phyloP scores from a whole-genome alignment of 2,329 filamentous ascomycete species.

The Teratosphaeriaceae sp. region DNA sequence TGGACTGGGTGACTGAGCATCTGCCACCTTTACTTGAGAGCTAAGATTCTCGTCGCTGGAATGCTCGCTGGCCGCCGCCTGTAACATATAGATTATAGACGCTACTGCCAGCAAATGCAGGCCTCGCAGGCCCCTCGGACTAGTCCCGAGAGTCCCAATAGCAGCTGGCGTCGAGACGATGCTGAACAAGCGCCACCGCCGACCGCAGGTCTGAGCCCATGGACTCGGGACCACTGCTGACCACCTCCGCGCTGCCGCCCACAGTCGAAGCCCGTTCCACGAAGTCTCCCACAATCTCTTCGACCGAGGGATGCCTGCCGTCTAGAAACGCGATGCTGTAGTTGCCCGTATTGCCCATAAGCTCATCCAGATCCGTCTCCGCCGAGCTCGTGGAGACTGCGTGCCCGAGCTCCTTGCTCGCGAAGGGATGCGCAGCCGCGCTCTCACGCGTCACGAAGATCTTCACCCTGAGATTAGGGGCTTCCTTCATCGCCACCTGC shows the following conservation, averaged over 20 bases:
- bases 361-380: not conserved
- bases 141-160: slow-evolving; percentile 27
- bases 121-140: too few relatives aligned
- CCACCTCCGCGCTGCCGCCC: slow-evolving; percentile 17
- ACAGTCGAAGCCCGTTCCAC: slow-evolving; percentile 13
- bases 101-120: too few relatives aligned
- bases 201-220: slow-evolving; percentile 23
- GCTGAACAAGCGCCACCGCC: slow-evolving; percentile 14
- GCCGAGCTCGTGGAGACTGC: not conserved
- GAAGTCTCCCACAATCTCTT: slow-evolving; percentile 20
- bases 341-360: not conserved
- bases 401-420: too few relatives aligned
- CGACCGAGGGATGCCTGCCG: slow-evolving; percentile 18
- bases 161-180: slow-evolving; percentile 11
- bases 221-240: slow-evolving; percentile 23
- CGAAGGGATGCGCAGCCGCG: too few relatives aligned
- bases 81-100: too few relatives aligned
- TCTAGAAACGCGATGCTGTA: slow-evolving; percentile 19
- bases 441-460: slow-evolving; percentile 55
- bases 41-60: too few relatives aligned
- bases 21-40: slow-evolving; percentile 24
- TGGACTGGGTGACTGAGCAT: slow-evolving; percentile 44
- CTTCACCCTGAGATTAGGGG: slow-evolving; percentile 41
- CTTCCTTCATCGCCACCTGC: slow-evolving; percentile 21
- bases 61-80: too few relatives aligned